These are phyloP conservation scores for Castanea mollissima DNA, from an alignment of 306 rosid genomes.

Conservation along the genomic window DNA sequence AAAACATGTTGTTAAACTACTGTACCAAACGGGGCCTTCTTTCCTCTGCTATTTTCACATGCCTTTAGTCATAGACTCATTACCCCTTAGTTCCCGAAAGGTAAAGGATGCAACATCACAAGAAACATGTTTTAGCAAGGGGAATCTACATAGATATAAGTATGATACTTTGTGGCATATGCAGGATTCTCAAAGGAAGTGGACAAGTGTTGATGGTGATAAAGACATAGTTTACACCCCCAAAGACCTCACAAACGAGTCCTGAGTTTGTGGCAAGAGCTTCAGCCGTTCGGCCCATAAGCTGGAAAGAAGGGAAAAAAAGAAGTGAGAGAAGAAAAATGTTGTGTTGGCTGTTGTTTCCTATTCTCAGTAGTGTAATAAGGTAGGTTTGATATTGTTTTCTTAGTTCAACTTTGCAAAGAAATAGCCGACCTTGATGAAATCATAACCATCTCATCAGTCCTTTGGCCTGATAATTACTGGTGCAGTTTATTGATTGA, in stretches of 20 bases:
- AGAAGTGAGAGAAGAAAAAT: not conserved
- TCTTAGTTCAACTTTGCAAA: not conserved
- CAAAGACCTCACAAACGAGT: conserved; percentile 58
- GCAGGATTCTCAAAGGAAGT: conserved; percentile 90
- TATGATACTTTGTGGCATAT: not conserved
- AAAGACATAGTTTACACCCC: conserved; percentile 63
- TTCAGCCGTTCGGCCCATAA: conserved; percentile 8
- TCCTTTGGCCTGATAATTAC: not conserved
- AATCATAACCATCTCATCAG: not conserved
- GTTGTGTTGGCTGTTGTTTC: not conserved
- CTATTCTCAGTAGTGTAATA: not conserved
- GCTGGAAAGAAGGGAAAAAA: conserved; percentile 1
- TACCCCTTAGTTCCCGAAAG: not conserved
- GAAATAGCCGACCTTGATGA: not conserved
- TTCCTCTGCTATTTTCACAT: not conserved
- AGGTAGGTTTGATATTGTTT: not conserved
- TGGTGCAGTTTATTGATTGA: not conserved
- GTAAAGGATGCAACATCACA: not conserved
- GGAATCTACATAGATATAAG: not conserved
- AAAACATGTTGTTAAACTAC: no score
- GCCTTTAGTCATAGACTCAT: not conserved
- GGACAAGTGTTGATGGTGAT: conserved; percentile 94
- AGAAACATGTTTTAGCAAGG: not conserved
- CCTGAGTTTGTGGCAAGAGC: conserved; percentile 3
- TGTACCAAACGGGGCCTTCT: not conserved